phyloP scores from a whole-genome alignment of 1,139 yeast species.

The Suzukiozyma palmioleophila region DNA sequence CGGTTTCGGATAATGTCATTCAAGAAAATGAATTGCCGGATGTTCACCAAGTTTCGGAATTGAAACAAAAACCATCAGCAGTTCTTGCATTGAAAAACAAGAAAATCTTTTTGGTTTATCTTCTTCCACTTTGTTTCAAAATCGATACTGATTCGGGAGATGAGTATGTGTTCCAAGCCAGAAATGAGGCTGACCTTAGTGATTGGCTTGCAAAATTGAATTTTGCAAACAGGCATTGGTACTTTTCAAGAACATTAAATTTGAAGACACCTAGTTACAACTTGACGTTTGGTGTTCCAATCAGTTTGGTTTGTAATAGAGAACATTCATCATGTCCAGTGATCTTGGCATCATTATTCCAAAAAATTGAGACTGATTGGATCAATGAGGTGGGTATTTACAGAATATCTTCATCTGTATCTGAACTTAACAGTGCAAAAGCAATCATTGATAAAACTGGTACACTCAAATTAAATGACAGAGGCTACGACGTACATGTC shows the following conservation, averaged over 20 bases:
- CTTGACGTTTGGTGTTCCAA: conserved; percentile 84
- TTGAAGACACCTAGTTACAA: conserved; percentile 24
- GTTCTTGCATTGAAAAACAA: conserved; percentile 51
- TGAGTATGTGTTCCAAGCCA: conserved; percentile 69
- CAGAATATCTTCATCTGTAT: conserved; percentile 85
- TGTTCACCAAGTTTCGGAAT: conserved; percentile 35
- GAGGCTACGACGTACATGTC: conserved; percentile 80
- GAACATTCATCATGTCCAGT: conserved; percentile 62
- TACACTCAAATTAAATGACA: conserved; percentile 51
- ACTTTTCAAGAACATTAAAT: conserved; percentile 40
- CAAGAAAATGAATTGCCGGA: conserved; percentile 58
- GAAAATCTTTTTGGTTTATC: conserved; percentile 52
- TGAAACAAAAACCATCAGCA: conserved; percentile 52
- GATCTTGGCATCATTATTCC: conserved; percentile 60
- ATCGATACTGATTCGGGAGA: conserved; percentile 44
- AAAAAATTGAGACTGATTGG: conserved; percentile 78
- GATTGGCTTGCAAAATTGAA: conserved; percentile 65
- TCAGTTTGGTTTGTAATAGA: conserved; percentile 67
- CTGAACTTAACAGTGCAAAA: conserved; percentile 68
- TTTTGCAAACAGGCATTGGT: conserved; percentile 55
- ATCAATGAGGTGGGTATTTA: conserved; percentile 88
- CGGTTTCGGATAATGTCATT: conserved; percentile 46
- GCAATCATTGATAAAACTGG: conserved; percentile 71
- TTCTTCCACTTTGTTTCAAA: conserved; percentile 55
- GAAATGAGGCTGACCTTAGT: conserved; percentile 57